Evolutionary conservation across 164 flowering plant genomes (phyloP), one percentile per base, ranked within the genome.

Genomic region (Brasenia schreberi): DNA sequence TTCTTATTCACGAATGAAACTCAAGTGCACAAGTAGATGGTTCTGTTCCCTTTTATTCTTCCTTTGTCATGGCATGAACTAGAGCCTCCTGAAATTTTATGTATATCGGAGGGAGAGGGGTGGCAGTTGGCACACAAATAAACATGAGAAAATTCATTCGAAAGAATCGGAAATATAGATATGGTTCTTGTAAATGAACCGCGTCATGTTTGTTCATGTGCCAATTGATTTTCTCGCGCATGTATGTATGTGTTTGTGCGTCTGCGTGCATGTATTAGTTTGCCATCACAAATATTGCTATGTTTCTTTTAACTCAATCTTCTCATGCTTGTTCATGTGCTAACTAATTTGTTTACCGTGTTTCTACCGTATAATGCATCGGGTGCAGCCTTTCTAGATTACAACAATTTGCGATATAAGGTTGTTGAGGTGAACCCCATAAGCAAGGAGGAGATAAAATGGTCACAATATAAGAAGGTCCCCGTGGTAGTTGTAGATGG

Each of bases 401-500:
- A 84, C 70, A 77, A 87, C 69, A 79, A 82, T 58, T 78, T 89
- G n/a, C 87, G 90, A 0, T 87, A 89, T 83, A 83, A 85, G 73
- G 73, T 89, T 65, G 90, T 89, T 70, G 96, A 89, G 79, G 96
- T 89, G 68, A 85, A 87, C 43, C 96, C 96, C 12, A 68, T 89
- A 58, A 87, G 83, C 71, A 89, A 87, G 69, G 87, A 84, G 69
- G 96, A 89, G 76, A 81, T 87, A 73, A 85, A 87, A 64, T 89
- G 88, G 89, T 85, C 92, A 45, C 89, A 85, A 49, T 89, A 89
- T 72, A 87, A 87, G 79, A 89, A 89, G 82, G 96, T 87, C 56
- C 96, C 96, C 14, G 83, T 89, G 61, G 52, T 89, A 70, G 74
- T 69, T 67, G 85, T 87, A 59, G 90, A 89, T 71, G 90, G 89